phyloP scores from a whole-genome alignment of 2,329 filamentous ascomycete genomes.

The Arthrobotrys sphaeroides region DNA sequence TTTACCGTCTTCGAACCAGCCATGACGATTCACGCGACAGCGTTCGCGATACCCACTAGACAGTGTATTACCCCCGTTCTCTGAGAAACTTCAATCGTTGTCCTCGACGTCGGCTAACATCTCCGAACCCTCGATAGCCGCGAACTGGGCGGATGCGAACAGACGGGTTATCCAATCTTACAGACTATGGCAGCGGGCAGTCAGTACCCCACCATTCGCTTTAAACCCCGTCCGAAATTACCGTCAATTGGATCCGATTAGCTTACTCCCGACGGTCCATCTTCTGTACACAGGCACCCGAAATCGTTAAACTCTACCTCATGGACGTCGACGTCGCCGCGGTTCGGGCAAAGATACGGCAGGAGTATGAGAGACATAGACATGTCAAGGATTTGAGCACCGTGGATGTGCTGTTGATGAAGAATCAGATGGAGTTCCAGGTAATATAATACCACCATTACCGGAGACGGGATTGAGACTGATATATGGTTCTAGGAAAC shows the following conservation, averaged over 20 bases:
- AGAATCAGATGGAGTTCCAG: constrained; percentile 94
- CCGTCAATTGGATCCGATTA: constrained; percentile 1
- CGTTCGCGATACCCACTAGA: constrained; percentile 82
- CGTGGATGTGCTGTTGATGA: constrained; percentile 87
- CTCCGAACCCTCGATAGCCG: constrained; percentile 14
- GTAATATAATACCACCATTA: constrained; percentile 64
- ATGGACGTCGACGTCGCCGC: constrained; percentile 85
- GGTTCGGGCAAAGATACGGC: constrained; percentile 90
- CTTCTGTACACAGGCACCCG: constrained; percentile 74
- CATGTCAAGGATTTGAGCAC: constrained; percentile 88
- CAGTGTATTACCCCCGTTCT: constrained; percentile 69
- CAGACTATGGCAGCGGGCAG: constrained; percentile 93
- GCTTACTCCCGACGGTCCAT: neutral
- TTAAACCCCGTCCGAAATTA: too few relatives aligned
- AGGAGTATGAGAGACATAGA: constrained; percentile 96
- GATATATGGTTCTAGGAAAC: constrained; percentile 74
- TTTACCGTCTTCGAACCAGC: constrained; percentile 26
- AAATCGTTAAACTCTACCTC: constrained; percentile 97
- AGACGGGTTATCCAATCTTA: constrained; percentile 87
- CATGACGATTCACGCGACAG: constrained; percentile 92
- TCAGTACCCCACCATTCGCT: constrained; percentile 67
- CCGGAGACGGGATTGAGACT: constrained; percentile 74
- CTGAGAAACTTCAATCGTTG: too few relatives aligned
- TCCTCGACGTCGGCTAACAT: too few relatives aligned
- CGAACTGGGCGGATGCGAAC: constrained; percentile 83